Evolutionary conservation across 2,329 filamentous ascomycete genomes (phyloP).

Genomic region (Penicillium sp.): DNA sequence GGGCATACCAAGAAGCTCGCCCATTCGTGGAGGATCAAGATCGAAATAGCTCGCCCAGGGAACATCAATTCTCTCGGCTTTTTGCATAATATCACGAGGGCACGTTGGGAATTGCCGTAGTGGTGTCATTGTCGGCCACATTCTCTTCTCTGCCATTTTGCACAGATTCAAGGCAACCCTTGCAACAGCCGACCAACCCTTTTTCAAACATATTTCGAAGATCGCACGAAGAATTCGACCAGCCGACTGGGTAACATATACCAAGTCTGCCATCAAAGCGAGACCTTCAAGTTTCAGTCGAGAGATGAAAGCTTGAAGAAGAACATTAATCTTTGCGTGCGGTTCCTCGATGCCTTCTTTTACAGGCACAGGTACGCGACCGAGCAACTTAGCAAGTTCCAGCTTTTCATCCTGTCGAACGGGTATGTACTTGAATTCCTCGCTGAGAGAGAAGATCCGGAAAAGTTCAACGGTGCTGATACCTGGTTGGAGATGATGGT

Average conservation of each 20-base stretch:
- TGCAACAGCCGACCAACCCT: conserved; percentile 90
- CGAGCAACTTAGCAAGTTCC: conserved; percentile 85
- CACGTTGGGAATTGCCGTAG: conserved; percentile 84
- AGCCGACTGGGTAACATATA: conserved; percentile 96
- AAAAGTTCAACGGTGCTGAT: conserved; percentile 95
- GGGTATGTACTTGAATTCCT: conserved; percentile 98
- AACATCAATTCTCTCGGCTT: conserved; percentile 91
- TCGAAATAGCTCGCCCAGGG: conserved; percentile 94
- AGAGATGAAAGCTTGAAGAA: conserved; percentile 94
- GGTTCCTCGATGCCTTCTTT: conserved; percentile 97
- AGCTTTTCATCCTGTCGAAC: conserved; percentile 97
- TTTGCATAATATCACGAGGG: conserved; percentile 79
- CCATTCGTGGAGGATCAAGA: conserved; percentile 92
- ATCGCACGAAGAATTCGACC: conserved; percentile 92
- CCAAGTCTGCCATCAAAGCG: conserved; percentile 95
- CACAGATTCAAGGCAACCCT: conserved; percentile 91
- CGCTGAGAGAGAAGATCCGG: conserved; percentile 90
- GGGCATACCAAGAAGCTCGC: conserved; percentile 85
- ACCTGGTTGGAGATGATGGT: conserved; percentile 86
- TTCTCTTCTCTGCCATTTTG: conserved; percentile 98
- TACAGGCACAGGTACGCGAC: conserved; percentile 87
- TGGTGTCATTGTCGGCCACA: conserved; percentile 99
- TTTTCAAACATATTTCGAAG: conserved; percentile 96
- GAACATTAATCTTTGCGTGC: conserved; percentile 95
- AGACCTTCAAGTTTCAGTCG: conserved; percentile 89